Base-by-base conservation (phyloP, 2,329 filamentous ascomycete genomes). In the Penicillium olsonii region DNA sequence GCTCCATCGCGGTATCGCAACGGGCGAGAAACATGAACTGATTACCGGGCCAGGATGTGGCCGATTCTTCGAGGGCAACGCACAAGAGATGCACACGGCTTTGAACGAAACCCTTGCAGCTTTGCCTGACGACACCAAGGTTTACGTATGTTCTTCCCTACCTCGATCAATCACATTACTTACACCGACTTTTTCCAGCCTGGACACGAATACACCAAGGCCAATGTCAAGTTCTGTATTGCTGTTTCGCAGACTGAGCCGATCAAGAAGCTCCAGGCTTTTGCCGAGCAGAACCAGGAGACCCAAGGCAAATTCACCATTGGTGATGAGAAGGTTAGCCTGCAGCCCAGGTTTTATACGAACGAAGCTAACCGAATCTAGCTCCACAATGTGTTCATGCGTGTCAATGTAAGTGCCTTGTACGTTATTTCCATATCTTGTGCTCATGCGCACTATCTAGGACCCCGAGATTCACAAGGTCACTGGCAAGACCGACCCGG, bases 381-480 rank as follows among this genome's bases (percentile, higher is more conserved):
- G 88, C 76, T 88, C 74, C 91, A 97, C 71, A 99, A 99, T 65
- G 90, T 96, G 2, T 99, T 99, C 66, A 97, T 99, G 94, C 83
- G 88, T 59, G 80, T 95, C 29, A 78, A 87, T 61, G 88, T 90
- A 75, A 76, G 83, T 73, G 6, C 7, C 7, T 11, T 17, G 9
- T n/a, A 26, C 8, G 2, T 20, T 34, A 11, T 10, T 8, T 3
- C 14, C 20, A 39, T 27, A 22, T 15, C 14, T 14, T n/a, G 48
- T 44, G 33, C 54, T 64, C 27, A 64, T 24, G 20, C 2, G 9
- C 12, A 35, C 29, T 11, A 11, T 37, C 20, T 48, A 91, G 82
- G 92, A 96, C 62, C 88, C 90, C 0, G 83, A 82, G 54, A 86
- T 99, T 45, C 90, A 95, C 66, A 88, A 90, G 73, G 86, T 82